Evolutionary conservation across 139 green algal genomes (phyloP), one percentile per base, ranked within the genome.

Genomic region (Pedinophyceae sp.): DNA sequence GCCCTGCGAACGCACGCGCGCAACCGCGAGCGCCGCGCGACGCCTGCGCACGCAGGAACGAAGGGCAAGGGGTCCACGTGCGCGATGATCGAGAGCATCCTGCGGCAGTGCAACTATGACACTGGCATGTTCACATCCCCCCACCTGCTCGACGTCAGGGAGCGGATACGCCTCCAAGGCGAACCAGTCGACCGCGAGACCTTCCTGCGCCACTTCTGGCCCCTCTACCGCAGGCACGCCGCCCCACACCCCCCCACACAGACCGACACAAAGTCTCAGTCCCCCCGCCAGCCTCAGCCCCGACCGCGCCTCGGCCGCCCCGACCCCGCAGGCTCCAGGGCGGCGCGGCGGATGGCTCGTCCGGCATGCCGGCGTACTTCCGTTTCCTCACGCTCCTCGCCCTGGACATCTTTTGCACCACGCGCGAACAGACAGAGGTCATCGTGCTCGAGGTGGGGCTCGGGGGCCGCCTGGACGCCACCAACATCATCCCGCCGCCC

Each of bases 391-490:
- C 86, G 0, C 75, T 97, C 1, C 60, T 97, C n/a, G 62, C 55
- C 5, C 58, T 90, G 58, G 56, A 59, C 24, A 70, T 82, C 13
- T 90, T 90, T 57, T 39, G 80, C 18, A 54, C 79, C 20, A n/a
- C n/a, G n/a, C n/a, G n/a, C n/a, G 46, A 69, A 50, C 10, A 63
- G 2, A 70, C 89, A 50, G 89, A 98, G 50, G 87, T 85, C 46
- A 79, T 77, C 29, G 67, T 98, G 18, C 66, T 98, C 41, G 91
- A 98, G 66, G 84, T 95, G 27, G 91, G 91, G 16, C 74, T 98
- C 43, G 91, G 91, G 4, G 91, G 91, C 16, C 73, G 91, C 6
- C 70, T 95, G 30, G 91, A 98, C 61, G 85, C 87, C 39, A 98
- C 91, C 43, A 98, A 97, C 70, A 67, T 78, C 34, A 54, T 83